phyloP scores from a whole-genome alignment of 2,329 filamentous ascomycete species.

The Stemphylium lycopersici region DNA sequence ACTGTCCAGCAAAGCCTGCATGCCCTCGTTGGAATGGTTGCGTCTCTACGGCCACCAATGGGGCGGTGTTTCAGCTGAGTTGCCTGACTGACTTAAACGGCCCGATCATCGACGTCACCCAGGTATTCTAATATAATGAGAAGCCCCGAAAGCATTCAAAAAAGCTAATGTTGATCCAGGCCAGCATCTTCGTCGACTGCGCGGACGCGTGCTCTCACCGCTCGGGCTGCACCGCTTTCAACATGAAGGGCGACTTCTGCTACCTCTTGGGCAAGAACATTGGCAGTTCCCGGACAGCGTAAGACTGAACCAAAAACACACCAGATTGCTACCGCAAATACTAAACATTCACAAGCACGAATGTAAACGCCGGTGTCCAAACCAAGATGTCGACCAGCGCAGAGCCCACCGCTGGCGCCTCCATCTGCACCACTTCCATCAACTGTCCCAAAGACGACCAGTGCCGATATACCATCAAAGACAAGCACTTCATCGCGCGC shows the following conservation, averaged over 20 bases:
- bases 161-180: constrained; percentile 2
- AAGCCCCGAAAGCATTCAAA: background rate
- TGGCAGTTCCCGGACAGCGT: constrained; percentile 6
- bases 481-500: constrained; percentile 3
- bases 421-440: constrained; percentile 5
- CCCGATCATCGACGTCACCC: constrained; percentile 6
- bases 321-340: background rate
- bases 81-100: constrained; percentile 18
- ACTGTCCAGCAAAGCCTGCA: constrained; percentile 6
- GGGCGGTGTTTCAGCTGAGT: constrained; percentile 14
- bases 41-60: constrained; percentile 10
- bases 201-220: constrained; percentile 14
- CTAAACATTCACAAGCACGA: background rate
- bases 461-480: constrained; percentile 7
- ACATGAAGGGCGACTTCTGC: constrained; percentile 17
- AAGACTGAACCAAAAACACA: background rate
- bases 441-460: constrained; percentile 10
- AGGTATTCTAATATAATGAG: background rate
- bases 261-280: constrained; percentile 16
- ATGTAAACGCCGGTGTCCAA: constrained; percentile 6
- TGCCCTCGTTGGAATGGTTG: constrained; percentile 19
- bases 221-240: constrained; percentile 12
- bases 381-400: background rate
- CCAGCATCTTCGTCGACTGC: constrained; percentile 13
- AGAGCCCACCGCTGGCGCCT: constrained; percentile 2